Percentiles rank a stretch among this genome's conserved stretches.
Conservation (phyloP, 768 basidiomycete species). For the Neoboletus subvelutipes region DNA sequence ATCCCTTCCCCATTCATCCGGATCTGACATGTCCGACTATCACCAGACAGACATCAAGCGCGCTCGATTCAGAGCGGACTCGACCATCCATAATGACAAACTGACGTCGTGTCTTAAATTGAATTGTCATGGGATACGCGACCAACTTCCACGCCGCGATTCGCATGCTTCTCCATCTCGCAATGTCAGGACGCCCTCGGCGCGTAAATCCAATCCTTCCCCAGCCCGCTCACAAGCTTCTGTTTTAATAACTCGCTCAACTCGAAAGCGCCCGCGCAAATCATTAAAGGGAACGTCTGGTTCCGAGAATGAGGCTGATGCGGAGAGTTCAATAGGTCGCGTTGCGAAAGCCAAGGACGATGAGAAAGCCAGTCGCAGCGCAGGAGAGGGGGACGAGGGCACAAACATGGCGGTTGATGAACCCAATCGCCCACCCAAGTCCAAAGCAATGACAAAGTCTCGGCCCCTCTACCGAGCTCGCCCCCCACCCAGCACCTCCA, state of each 20-base stretch:
- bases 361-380: neutral
- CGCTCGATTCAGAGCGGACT: constrained; percentile 77
- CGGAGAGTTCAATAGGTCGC: constrained; percentile 7
- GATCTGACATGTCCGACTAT: neutral
- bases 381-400: constrained; percentile 1
- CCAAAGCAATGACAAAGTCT: constrained; percentile 16
- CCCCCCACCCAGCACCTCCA: constrained; percentile 7
- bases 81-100: constrained; percentile 63
- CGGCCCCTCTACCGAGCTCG: constrained; percentile 11
- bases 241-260: constrained; percentile 4
- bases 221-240: constrained; percentile 24
- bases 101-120: constrained; percentile 56
- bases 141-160: constrained; percentile 14
- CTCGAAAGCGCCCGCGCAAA: constrained; percentile 27
- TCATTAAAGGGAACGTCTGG: constrained; percentile 19
- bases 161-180: constrained; percentile 1
- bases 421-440: constrained; percentile 3
- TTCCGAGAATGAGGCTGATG: constrained; percentile 22
- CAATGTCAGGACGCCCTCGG: constrained; percentile 9
- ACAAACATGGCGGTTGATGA: constrained; percentile 13
- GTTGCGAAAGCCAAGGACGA: constrained; percentile 9
- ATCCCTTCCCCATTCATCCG: neutral
- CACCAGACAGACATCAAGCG: constrained; percentile 68
- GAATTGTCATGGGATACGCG: constrained; percentile 50
- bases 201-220: constrained; percentile 25